A percentile compares a stretch with the other conserved stretches of the same genome.
phyloP scores from a whole-genome alignment of 441 rosid species.

The Erodium texanum region DNA sequence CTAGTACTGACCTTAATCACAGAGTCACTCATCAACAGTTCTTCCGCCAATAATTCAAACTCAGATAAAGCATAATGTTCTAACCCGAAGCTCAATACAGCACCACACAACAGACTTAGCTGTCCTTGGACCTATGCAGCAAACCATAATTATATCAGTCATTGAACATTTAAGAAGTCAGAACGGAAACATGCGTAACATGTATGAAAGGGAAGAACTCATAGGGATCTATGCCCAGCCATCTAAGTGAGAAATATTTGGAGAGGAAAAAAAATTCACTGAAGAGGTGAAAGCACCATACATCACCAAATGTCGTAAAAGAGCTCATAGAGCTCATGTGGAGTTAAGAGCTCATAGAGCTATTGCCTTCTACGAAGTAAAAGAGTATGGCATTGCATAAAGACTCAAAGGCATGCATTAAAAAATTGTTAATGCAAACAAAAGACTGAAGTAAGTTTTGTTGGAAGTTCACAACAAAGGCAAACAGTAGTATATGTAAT shows the following conservation, averaged over 20 bases:
- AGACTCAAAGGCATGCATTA: slow-evolving; percentile 1
- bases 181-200: background rate
- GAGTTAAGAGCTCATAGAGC: background rate
- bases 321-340: background rate
- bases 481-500: background rate
- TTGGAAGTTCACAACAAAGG: background rate
- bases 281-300: background rate
- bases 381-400: background rate
- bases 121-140: slow-evolving; percentile 69
- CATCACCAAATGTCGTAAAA: background rate
- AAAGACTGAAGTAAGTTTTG: background rate
- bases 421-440: background rate
- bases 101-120: slow-evolving; percentile 54
- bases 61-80: slow-evolving; percentile 67
- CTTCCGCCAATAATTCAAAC: slow-evolving; percentile 92
- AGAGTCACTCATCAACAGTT: slow-evolving; percentile 82
- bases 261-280: background rate
- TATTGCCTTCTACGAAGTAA: background rate
- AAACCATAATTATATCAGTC: slow-evolving; percentile 5
- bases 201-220: background rate
- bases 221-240: background rate
- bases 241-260: slow-evolving; percentile 5
- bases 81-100: slow-evolving; percentile 73
- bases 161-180: background rate
- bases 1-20: slow-evolving; percentile 41